Base-by-base conservation (phyloP, 768 basidiomycete genomes). In the Collybiopsis confluens region DNA sequence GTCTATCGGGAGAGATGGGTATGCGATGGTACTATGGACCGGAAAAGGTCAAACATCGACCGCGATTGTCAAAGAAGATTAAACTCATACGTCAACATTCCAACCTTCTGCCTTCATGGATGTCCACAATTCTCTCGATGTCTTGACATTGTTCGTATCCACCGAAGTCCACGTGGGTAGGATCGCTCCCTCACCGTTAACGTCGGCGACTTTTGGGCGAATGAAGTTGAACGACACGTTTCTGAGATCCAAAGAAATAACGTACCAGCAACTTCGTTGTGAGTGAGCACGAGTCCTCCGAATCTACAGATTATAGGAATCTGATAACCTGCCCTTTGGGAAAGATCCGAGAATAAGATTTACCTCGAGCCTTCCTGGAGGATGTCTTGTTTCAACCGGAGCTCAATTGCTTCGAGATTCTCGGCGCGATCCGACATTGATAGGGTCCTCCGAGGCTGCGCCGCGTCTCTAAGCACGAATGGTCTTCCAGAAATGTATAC, bases 121-220 rank as follows among this genome's bases (percentile, higher is more conserved):
- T 54, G 83, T 83, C 85, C 90, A 98, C 8, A 98, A 75, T 65
- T 98, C 94, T 45, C 82, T 75, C 7, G 88, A 86, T 0, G 97
- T 98, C 62, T 82, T 81, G n/a, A 98, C 91, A 57, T 86, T 91
- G 16, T 72, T 73, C 20, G 71, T 75, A 65, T 97, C 94, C 6
- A 97, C 91, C 20, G 88, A 80, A 1, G 95, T 93, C 96, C 96
- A 98, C 2, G 92, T 96, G 0, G 93, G 91, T 1, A 94, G 69
- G 59, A 98, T 88, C 1, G 87, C 84, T 3, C 91, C 91, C 51
- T 87, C 83, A 3, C 89, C 88, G 47, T 75, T 75, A 48, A 83
- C 79, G 15, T 78, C 69, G 38, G 76, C 81, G 77, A 56, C 62
- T 56, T 24, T 57, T 58, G 44, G n/a, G n/a, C 62, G 64, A 53